Base-by-base conservation (phyloP, 192 early-diverging fungal genomes). In the Coemansia sp. region DNA sequence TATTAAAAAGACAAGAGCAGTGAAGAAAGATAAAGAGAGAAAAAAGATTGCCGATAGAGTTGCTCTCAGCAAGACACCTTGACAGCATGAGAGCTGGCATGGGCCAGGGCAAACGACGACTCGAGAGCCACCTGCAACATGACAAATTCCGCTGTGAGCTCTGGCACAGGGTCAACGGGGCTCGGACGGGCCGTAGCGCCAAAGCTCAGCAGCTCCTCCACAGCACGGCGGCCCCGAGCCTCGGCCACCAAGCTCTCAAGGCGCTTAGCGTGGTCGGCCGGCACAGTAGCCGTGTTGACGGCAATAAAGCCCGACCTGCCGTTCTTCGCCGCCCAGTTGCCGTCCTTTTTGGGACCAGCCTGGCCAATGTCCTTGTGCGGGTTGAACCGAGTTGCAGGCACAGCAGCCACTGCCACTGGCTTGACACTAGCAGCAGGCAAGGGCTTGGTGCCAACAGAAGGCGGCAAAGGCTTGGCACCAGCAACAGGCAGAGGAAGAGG, bases 311-410 rank as follows among this genome's bases (percentile, higher is more conserved):
- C 64, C 55, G 76, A 70, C 24, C 70, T 59, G 61, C 57, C 66
- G 67, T 51, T 70, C 67, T 79, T 79, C n/a, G 76, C 53, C 0
- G 76, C 71, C 76, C 76, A 79, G 63, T 61, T 68, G 59, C 70
- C 50, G 36, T 57, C 62, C 62, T 77, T 77, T 53, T 63, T 65
- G 40, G 70, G 51, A 3, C 59, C 53, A 10, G 59, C 58, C 70
- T 78, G 76, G 9, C 63, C 46, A 60, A 80, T 63, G 34, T 80
- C 77, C 58, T 80, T 80, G 73, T 75, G 68, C 23, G 77, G 77
- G 37, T 75, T 74, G 69, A 80, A 80, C 21, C 77, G 68, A 6
- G 66, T 63, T 43, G 71, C 45, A 3, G 69, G 60, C 45, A 31
- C 0, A 69, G 60, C 43, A 28, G 68, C 42, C 43, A 24, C 24